Conservation (phyloP, 805 yeast species). For the Naumovozyma baii region DNA sequence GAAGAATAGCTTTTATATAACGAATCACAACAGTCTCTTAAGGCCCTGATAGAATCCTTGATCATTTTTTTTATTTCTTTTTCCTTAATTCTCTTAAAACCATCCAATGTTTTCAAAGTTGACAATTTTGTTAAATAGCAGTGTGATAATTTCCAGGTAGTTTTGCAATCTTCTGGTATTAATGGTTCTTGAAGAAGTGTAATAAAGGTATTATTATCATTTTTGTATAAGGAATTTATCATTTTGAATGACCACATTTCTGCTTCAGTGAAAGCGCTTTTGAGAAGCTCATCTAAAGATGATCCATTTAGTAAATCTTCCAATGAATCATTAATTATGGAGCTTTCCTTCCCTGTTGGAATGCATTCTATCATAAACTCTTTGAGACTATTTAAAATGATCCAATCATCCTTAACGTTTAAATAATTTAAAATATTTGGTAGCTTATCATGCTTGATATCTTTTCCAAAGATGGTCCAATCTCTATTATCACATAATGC, state of each 20-base stretch:
- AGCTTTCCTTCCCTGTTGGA: conserved; percentile 8
- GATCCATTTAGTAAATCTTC: neutral
- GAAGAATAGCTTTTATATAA: conserved; percentile 7
- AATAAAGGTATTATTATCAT: conserved; percentile 8
- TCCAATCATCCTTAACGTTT: conserved; percentile 8
- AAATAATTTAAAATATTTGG: conserved; percentile 12
- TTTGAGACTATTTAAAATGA: conserved; percentile 10
- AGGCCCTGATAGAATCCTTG: conserved; percentile 9
- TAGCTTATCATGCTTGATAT: conserved; percentile 4
- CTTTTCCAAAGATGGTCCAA: conserved; percentile 15
- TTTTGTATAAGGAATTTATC: conserved; percentile 15
- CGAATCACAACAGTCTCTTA: conserved; percentile 20
- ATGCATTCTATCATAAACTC: conserved; percentile 18
- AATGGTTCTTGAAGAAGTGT: conserved; percentile 1
- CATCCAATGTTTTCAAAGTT: conserved; percentile 25
- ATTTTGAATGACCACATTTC: conserved; percentile 19
- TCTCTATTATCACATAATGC: conserved; percentile 22
- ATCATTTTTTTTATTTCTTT: conserved; percentile 10
- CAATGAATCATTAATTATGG: conserved; percentile 7
- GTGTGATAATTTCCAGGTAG: conserved; percentile 20
- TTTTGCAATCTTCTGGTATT: neutral
- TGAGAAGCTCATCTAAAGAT: neutral
- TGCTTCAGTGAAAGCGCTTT: conserved; percentile 2
- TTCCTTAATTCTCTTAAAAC: conserved; percentile 20
- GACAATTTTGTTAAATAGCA: conserved; percentile 15